A percentile compares a stretch with the other conserved stretches of the same genome.
These are phyloP conservation scores for Tulasnella sp. DNA, from an alignment of 768 basidiomycete species.

Conservation along the genomic window DNA sequence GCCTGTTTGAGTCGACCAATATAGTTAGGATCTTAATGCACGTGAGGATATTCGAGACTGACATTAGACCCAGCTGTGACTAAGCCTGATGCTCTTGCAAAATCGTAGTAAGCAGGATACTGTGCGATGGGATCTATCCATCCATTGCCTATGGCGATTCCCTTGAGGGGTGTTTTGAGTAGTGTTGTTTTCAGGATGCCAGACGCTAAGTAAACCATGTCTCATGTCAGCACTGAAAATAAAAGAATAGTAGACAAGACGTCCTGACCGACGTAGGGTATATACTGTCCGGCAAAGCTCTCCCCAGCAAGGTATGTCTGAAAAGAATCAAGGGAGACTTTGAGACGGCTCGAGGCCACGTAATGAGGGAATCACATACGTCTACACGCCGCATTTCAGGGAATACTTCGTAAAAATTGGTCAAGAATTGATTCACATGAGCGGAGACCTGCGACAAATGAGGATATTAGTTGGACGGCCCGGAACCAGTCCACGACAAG, in stretches of 20 bases:
- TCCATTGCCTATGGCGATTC: constrained; percentile 90
- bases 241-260: not conserved
- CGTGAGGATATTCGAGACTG: constrained; percentile 19
- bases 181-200: constrained; percentile 50
- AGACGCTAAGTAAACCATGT: constrained; percentile 43
- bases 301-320: constrained; percentile 95
- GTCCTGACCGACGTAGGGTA: constrained; percentile 77
- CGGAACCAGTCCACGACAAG: not conserved
- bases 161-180: constrained; percentile 54
- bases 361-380: constrained; percentile 38
- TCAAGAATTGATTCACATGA: constrained; percentile 74
- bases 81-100: constrained; percentile 65
- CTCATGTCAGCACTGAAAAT: not conserved
- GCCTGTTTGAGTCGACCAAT: constrained; percentile 32
- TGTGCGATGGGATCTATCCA: constrained; percentile 90
- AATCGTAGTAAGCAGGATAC: constrained; percentile 85
- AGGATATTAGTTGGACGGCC: constrained; percentile 4
- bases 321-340: not conserved
- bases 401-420: constrained; percentile 82
- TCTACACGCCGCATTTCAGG: constrained; percentile 77
- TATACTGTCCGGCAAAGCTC: constrained; percentile 95
- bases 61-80: constrained; percentile 64
- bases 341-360: not conserved
- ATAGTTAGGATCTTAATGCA: not conserved
- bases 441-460: constrained; percentile 43